phyloP scores from a whole-genome alignment of 352 stramenopile genomes.

The Phytophthora vignae region DNA sequence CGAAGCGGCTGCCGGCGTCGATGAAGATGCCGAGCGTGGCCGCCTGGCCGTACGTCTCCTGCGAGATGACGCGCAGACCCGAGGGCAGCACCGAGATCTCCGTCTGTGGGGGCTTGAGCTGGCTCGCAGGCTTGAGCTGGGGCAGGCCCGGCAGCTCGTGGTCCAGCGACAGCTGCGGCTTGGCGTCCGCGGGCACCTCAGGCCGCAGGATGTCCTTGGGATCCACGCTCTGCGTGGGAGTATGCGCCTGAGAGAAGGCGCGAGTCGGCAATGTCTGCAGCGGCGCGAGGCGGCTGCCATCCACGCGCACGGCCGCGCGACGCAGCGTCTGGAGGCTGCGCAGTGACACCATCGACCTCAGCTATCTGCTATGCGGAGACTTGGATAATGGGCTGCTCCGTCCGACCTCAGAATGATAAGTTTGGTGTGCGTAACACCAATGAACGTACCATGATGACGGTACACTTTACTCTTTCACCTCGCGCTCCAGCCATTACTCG shows the following conservation, averaged over 20 bases:
- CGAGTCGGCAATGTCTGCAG: slow-evolving; percentile 32
- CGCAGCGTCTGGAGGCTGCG: slow-evolving; percentile 43
- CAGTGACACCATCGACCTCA: slow-evolving; percentile 33
- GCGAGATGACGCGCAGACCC: slow-evolving; percentile 95
- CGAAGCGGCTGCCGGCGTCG: slow-evolving; percentile 90
- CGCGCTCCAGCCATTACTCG: slow-evolving; percentile 22
- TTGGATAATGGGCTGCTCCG: slow-evolving; percentile 23
- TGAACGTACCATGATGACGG: slow-evolving; percentile 9
- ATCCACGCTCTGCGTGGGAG: slow-evolving; percentile 32
- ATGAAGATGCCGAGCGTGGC: slow-evolving; percentile 95
- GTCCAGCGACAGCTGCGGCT: slow-evolving; percentile 66
- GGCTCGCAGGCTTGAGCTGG: slow-evolving; percentile 83
- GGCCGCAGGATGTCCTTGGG: slow-evolving; percentile 70
- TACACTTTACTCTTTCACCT: slow-evolving; percentile 9
- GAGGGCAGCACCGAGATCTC: slow-evolving; percentile 94
- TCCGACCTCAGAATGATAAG: slow-evolving; percentile 21
- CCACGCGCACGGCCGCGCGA: slow-evolving; percentile 20
- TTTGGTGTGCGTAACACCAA: slow-evolving; percentile 25
- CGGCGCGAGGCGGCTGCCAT: neutral
- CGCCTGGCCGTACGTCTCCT: slow-evolving; percentile 97
- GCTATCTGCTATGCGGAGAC: neutral
- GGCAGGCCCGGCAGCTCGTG: slow-evolving; percentile 76
- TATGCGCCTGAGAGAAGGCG: slow-evolving; percentile 50
- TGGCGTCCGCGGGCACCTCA: slow-evolving; percentile 37
- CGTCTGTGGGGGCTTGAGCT: slow-evolving; percentile 89